Base-by-base conservation (phyloP, 2,329 filamentous ascomycete genomes). In the Phialophora chinensis region DNA sequence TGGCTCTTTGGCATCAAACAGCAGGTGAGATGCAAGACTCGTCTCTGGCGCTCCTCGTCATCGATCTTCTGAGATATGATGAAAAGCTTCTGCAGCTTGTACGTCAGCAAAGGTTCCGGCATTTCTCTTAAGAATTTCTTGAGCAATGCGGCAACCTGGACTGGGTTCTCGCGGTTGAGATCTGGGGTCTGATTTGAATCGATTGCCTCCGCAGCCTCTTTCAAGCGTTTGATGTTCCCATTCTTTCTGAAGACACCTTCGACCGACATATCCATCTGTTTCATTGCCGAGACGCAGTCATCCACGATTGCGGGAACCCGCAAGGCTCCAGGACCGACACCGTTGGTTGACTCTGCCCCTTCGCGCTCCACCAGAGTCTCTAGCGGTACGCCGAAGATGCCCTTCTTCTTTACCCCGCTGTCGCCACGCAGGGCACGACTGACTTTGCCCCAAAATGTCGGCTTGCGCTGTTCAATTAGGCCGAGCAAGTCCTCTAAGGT, bases 191-290 rank as follows among this genome's bases (percentile, higher is more conserved):
- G 92, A 50, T 92, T 94, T 53, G 87, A 87, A 77, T 99, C 95
- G 70, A 99, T 93, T 73, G 89, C 84, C 63, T 96, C 92, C 47
- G 92, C 90, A 6, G 96, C 84, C 68, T 97, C 93, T 72, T 91
- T 92, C 53, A 97, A 84, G 72, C 93, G 91, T 78, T 95, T 94
- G 81, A 99, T 97, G 78, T 98, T 99, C 73, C 95, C 95, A 74
- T 98, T 99, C 85, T 99, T 99, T 73, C 95, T 89, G 87, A 99
- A 99, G 25, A 99, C 93, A 74, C 95, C 95, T 79, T 99, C 95
- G 1, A 99, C 92, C 1, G 94, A 98, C 82, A 99, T 93, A 78
- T 99, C 95, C 92, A 99, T 98, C 79, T 94, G 95, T 73, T 93
- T 89, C 92, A 99, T 97, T 12, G 93, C 93, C 3, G 91, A 91